Conservation (phyloP, 1,139 yeast genomes). For the Zygosaccharomyces sapae region DNA sequence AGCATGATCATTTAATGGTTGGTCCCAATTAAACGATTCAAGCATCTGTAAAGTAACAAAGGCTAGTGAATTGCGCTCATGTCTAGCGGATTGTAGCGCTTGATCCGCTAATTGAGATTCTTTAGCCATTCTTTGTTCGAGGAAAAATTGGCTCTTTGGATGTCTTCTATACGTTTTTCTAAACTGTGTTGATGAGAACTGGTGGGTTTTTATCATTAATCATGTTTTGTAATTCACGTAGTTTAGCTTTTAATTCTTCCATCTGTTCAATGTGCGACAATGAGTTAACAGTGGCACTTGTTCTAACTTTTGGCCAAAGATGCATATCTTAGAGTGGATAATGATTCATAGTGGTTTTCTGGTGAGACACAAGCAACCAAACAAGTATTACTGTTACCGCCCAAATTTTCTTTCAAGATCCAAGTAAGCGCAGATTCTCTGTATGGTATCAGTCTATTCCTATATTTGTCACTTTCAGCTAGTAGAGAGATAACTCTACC, state of each 20-base stretch:
- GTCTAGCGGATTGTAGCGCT: background rate
- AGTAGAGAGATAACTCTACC: constrained; percentile 84
- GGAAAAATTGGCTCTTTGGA: constrained; percentile 4
- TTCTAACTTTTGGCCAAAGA: constrained; percentile 15
- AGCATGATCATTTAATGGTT: background rate
- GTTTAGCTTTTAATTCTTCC: constrained; percentile 3
- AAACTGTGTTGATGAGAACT: background rate
- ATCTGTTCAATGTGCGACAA: constrained; percentile 3
- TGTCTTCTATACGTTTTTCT: constrained; percentile 3
- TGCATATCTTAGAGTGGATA: constrained; percentile 83
- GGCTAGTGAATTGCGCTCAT: constrained; percentile 3
- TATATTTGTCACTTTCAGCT: constrained; percentile 21
- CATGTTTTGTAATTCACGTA: constrained; percentile 5
- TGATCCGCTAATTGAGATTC: constrained; percentile 3
- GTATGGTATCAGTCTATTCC: constrained; percentile 43
- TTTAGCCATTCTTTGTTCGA: constrained; percentile 4
- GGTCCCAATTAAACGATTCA: constrained; percentile 2
- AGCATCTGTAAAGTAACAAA: background rate
- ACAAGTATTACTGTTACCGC: constrained; percentile 78
- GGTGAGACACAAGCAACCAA: constrained; percentile 76
- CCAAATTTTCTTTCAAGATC: constrained; percentile 70
- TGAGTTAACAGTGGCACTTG: constrained; percentile 4
- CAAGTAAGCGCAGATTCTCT: constrained; percentile 62
- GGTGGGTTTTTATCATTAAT: constrained; percentile 3
- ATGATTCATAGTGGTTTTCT: constrained; percentile 62